Base-by-base conservation (phyloP, 352 stramenopile species). In the Phytophthora sp. region DNA sequence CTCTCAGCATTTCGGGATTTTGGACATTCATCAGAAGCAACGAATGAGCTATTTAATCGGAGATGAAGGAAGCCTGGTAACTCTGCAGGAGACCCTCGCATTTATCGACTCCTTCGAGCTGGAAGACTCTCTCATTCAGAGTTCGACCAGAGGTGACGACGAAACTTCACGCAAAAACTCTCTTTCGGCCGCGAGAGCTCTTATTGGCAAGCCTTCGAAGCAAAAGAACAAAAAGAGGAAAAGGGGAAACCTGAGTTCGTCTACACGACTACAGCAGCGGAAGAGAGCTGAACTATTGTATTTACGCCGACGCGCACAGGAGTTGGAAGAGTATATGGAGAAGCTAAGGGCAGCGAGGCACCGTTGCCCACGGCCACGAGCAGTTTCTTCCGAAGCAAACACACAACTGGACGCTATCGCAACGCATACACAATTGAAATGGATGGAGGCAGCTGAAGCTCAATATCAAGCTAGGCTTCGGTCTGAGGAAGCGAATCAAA, bases 281-380 rank as follows among this genome's bases (percentile, higher is more conserved):
- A 51, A 34, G 27, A 59, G 37, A 23, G 39, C 41, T 5, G 53
- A 61, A 13, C 11, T 46, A 23, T 8, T 61, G n/a, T 45, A 38
- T 17, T 45, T 61, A 6, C 28, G 41, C 8, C 26, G 35, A n/a
- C 30, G 26, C 4, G 41, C 7, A 1, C 39, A 61, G 9, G 53
- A 61, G 26, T 13, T 61, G 38, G 39, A 61, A 10, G 53, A 53
- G 1, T 44, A 18, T 27, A 45, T 45, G 18, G n/a, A n/a, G 38
- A 12, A 44, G 3, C 38, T 26, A n/a, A n/a, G n/a, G n/a, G n/a
- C n/a, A n/a, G n/a, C n/a, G 35, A 42, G 17, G 17, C 35, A 38
- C 11, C 13, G 32, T 38, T n/a, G 13, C 9, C 32, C 4, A 5
- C 9, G 5, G 5, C 32, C 4, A 15, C 11, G 13, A n/a, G 17